Evolutionary conservation across 306 rosid genomes (phyloP).

Genomic region (Quercus glauca): DNA sequence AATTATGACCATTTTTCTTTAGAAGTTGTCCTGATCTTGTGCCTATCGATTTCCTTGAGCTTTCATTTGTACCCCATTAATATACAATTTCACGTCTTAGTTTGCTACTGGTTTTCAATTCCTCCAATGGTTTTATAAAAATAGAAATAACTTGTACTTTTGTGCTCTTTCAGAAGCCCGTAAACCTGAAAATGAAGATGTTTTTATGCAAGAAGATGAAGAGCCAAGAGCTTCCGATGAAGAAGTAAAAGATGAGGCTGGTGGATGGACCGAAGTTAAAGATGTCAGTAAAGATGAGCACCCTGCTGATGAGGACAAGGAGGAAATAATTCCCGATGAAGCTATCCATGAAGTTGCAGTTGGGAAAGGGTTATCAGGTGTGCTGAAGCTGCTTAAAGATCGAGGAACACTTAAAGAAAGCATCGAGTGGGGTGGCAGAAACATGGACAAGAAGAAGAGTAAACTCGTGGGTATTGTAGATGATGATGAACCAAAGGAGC

Average conservation of each 20-base stretch:
- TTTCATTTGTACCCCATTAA: neutral
- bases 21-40: slow-evolving; percentile 5
- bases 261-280: slow-evolving; percentile 91
- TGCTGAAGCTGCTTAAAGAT: slow-evolving; percentile 77
- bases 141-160: slow-evolving; percentile 16
- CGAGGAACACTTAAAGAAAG: slow-evolving; percentile 93
- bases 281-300: slow-evolving; percentile 53
- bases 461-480: slow-evolving; percentile 82
- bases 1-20: neutral
- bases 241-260: slow-evolving; percentile 48
- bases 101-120: neutral
- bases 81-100: neutral
- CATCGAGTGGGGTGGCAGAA: slow-evolving; percentile 97
- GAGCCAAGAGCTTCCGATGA: slow-evolving; percentile 48
- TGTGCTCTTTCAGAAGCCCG: slow-evolving; percentile 67
- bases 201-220: slow-evolving; percentile 82
- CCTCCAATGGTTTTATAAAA: neutral
- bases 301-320: slow-evolving; percentile 51
- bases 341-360: slow-evolving; percentile 86
- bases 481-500: slow-evolving; percentile 60
- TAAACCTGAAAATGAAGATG: slow-evolving; percentile 76
- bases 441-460: slow-evolving; percentile 98
- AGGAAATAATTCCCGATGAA: slow-evolving; percentile 69
- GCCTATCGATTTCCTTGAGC: neutral
- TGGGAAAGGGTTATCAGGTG: slow-evolving; percentile 90